Evolutionary conservation across 139 green algal species (phyloP).

Genomic region (Haematococcus sp.): DNA sequence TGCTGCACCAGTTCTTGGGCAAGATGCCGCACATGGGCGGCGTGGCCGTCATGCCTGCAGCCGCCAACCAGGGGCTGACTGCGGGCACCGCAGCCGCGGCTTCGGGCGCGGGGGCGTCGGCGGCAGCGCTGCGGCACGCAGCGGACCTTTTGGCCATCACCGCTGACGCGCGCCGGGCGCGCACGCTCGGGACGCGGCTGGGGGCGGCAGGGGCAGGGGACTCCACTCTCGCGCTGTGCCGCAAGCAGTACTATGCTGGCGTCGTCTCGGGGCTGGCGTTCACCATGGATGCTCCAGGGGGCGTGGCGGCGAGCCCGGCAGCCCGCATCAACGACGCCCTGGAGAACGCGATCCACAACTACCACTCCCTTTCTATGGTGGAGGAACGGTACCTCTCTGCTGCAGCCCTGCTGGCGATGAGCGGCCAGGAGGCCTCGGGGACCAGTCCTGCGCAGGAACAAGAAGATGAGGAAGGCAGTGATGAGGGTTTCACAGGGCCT

Average conservation of each 20-base stretch:
- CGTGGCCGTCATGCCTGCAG: constrained; percentile 10
- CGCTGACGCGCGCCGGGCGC: constrained; percentile 10
- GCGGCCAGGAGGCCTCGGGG: not conserved
- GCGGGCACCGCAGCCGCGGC: not conserved
- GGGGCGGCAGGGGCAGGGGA: constrained; percentile 3
- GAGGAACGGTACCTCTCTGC: constrained; percentile 37
- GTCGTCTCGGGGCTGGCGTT: constrained; percentile 2
- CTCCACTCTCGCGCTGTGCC: constrained; percentile 25
- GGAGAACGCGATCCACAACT: not conserved
- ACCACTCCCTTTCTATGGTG: constrained; percentile 3
- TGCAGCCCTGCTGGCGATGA: constrained; percentile 43
- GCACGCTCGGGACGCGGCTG: not conserved
- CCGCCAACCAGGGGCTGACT: constrained; percentile 14
- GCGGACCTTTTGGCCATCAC: constrained; percentile 31
- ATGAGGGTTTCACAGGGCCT: not conserved
- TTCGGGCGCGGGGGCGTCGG: not conserved
- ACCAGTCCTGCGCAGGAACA: not conserved
- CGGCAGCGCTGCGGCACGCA: constrained; percentile 19
- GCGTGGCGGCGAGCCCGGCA: not conserved
- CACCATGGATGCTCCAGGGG: not conserved
- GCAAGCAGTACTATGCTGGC: constrained; percentile 32
- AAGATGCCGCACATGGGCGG: not conserved
- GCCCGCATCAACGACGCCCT: not conserved
- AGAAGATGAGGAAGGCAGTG: not conserved
- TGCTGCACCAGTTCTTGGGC: constrained; percentile 40